Base-by-base conservation (phyloP, 1,139 yeast genomes). In the Pichia sp. region DNA sequence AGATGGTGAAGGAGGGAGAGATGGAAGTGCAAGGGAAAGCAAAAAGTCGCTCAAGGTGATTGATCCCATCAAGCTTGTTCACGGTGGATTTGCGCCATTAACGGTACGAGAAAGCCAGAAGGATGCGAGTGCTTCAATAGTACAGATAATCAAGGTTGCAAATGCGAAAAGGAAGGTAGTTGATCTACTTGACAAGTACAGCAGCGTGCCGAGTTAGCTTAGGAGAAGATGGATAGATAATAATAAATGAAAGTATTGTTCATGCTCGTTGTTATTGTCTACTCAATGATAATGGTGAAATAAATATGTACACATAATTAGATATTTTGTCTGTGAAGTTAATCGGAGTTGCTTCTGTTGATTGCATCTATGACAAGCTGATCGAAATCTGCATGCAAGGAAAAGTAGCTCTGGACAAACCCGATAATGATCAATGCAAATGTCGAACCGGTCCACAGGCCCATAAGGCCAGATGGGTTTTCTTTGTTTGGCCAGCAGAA, bases 401-500 rank as follows among this genome's bases (percentile, higher is more conserved):
- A 80, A 59, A 65, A 79, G 63, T 75, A 79, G 61, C 77, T 73
- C 63, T 81, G 85, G 24, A 79, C 77, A n/a, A 64, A 58, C 1
- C 84, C 84, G 59, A 81, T 78, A 10, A 80, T 73, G 1, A 80
- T 67, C 58, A 81, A 71, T 1, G 84, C 84, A 31, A 75, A 71
- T 2, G 78, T 75, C 48, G 76, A 73, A 36, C 85, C 85, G 24
- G 73, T 68, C 85, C 85, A 81, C 51, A 81, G 73, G 0, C 85
- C 85, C 56, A 72, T 68, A 50, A 80, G 71, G 1, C 71, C 71
- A 40, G 60, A 40, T 1, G 67, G 64, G 51, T 59, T 55, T 30
- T 50, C 64, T 4, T 44, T 33, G 31, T 46, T 52, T 9, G 75
- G 69, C 9, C 79, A 80, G 48, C 71, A 70, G 63, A 81, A 81